A percentile compares a stretch with the other conserved stretches of the same genome.
phyloP scores from a whole-genome alignment of 495 filamentous ascomycete genomes.

The Penicillium herquei region DNA sequence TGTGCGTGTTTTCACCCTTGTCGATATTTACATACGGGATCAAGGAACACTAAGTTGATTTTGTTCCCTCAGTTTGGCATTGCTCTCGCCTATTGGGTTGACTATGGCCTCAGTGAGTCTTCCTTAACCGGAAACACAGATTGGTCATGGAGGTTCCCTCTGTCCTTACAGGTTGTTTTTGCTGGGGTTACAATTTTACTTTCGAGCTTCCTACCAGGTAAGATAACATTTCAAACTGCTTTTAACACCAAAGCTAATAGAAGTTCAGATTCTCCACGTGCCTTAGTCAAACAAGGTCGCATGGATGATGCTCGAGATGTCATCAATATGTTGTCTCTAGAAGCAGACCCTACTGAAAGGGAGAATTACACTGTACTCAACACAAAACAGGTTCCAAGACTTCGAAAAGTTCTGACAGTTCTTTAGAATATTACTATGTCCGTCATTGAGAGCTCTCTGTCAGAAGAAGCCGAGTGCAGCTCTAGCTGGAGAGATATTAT shows the following conservation, averaged over 20 bases:
- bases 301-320: not conserved
- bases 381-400: too few species aligned
- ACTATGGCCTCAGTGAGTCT: not conserved
- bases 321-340: not conserved
- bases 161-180: not conserved
- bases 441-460: not conserved
- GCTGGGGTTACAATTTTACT: not conserved
- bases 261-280: not conserved
- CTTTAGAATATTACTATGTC: not conserved
- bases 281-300: not conserved
- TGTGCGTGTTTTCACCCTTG: not conserved
- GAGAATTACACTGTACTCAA: not conserved
- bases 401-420: too few species aligned
- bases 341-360: not conserved
- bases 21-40: too few species aligned
- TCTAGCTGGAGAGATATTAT: not conserved
- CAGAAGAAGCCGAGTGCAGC: not conserved
- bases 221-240: not conserved
- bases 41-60: too few species aligned
- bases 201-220: not conserved
- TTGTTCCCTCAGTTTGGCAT: not conserved
- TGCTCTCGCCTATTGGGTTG: conserved; percentile 3
- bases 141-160: not conserved
- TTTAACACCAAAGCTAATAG: not conserved
- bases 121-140: not conserved